Evolutionary conservation across 768 basidiomycete genomes (phyloP).

Genomic region (Leccinum obscurum): DNA sequence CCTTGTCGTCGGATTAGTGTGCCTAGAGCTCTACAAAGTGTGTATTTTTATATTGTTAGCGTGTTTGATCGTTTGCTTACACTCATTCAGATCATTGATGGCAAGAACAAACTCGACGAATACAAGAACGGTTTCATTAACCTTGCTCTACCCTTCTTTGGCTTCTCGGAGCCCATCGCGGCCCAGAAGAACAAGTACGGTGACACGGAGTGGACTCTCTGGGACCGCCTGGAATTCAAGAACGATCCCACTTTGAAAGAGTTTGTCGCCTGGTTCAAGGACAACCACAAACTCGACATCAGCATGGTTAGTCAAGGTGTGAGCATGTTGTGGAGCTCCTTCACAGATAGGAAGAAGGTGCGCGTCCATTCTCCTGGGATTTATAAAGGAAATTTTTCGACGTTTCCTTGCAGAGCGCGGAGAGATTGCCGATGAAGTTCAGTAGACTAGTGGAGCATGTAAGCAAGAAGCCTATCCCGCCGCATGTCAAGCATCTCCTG

Average conservation of each 20-base stretch:
- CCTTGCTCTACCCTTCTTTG: slow-evolving; percentile 97
- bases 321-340: slow-evolving; percentile 97
- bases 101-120: slow-evolving; percentile 88
- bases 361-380: background rate
- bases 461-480: slow-evolving; percentile 89
- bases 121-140: slow-evolving; percentile 99
- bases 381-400: slow-evolving; percentile 7
- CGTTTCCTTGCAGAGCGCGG: slow-evolving; percentile 65
- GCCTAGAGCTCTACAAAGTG: slow-evolving; percentile 96
- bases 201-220: slow-evolving; percentile 90
- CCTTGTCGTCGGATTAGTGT: slow-evolving; percentile 92
- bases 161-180: slow-evolving; percentile 95
- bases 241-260: slow-evolving; percentile 87
- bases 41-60: background rate
- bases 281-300: slow-evolving; percentile 81
- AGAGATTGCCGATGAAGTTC: slow-evolving; percentile 87
- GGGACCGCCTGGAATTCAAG: slow-evolving; percentile 95
- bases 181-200: slow-evolving; percentile 89
- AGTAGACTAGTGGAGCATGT: slow-evolving; percentile 89
- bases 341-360: slow-evolving; percentile 92
- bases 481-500: slow-evolving; percentile 79
- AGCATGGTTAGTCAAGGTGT: slow-evolving; percentile 98
- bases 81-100: slow-evolving; percentile 78
- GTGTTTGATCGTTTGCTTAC: slow-evolving; percentile 4
- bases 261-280: slow-evolving; percentile 81